Percentiles rank a stretch among this genome's conserved stretches.
These are phyloP conservation scores for Annulohypoxylon truncatum DNA, from an alignment of 2,329 filamentous ascomycete species.

Conservation along the genomic window DNA sequence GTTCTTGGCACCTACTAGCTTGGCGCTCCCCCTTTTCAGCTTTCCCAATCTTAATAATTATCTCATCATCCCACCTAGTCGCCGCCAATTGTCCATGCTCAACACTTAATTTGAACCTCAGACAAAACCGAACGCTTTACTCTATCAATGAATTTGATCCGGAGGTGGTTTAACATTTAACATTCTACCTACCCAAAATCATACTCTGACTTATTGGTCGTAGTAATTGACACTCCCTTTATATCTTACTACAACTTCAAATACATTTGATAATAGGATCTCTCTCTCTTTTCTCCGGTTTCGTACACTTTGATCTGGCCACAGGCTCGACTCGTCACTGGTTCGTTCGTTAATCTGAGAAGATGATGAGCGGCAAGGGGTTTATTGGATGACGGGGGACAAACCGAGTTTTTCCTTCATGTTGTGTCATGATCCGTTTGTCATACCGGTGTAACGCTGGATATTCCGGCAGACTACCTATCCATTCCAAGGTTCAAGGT, in stretches of 20 bases:
- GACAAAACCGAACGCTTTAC: background rate
- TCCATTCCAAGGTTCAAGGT: background rate
- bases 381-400: slow-evolving; percentile 31
- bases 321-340: slow-evolving; percentile 16
- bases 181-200: background rate
- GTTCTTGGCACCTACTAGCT: slow-evolving; percentile 10
- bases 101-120: background rate
- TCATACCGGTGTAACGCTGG: slow-evolving; percentile 20
- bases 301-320: slow-evolving; percentile 15
- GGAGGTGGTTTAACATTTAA: background rate
- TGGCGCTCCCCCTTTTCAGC: background rate
- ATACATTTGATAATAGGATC: background rate
- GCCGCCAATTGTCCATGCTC: background rate
- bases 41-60: background rate
- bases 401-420: slow-evolving; percentile 20
- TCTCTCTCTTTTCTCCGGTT: background rate
- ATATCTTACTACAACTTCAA: background rate
- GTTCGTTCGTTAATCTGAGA: background rate
- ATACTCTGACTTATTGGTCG: background rate
- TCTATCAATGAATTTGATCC: background rate
- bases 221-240: background rate
- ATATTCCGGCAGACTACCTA: slow-evolving; percentile 13
- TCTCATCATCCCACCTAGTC: background rate
- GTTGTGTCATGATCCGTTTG: slow-evolving; percentile 34
- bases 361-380: slow-evolving; percentile 15